A percentile compares a stretch with the other conserved stretches of the same genome.
phyloP scores from a whole-genome alignment of 257 asterid species.

The Marsdenia floribunda region DNA sequence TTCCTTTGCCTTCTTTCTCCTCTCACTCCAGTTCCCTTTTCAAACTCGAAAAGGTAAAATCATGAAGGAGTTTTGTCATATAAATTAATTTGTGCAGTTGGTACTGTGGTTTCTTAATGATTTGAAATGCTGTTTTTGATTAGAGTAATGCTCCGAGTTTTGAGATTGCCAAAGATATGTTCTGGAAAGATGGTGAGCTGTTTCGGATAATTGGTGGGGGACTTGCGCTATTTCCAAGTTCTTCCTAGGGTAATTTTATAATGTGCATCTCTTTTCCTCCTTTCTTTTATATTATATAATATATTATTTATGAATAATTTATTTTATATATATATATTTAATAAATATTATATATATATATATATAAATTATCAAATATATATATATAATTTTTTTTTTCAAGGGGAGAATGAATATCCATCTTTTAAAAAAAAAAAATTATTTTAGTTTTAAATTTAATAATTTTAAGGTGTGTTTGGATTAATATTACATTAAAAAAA shows the following conservation, averaged over 20 bases:
- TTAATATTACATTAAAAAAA: too few relatives aligned
- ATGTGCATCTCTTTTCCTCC: too few relatives aligned
- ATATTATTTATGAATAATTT: too few relatives aligned
- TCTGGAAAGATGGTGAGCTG: constrained; percentile 84
- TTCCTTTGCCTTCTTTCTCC: constrained; percentile 56
- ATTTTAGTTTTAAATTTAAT: too few relatives aligned
- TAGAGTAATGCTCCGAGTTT: constrained; percentile 51
- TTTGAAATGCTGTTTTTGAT: not conserved
- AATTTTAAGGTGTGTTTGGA: too few relatives aligned
- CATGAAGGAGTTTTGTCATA: constrained; percentile 2
- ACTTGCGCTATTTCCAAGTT: constrained; percentile 83
- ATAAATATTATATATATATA: too few relatives aligned
- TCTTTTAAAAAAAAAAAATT: too few relatives aligned
- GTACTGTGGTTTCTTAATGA: not conserved
- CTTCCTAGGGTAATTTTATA: constrained; percentile 73
- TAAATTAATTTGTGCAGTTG: not conserved
- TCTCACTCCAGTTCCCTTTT: constrained; percentile 24
- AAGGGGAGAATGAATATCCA: too few relatives aligned
- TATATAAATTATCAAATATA: too few relatives aligned
- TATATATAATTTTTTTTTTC: too few relatives aligned
- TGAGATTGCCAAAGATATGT: constrained; percentile 73
- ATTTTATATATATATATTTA: too few relatives aligned
- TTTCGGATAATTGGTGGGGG: constrained; percentile 91
- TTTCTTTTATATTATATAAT: too few relatives aligned
- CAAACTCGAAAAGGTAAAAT: constrained; percentile 31